phyloP scores from a whole-genome alignment of 495 filamentous ascomycete species.

The Poronia punctata region DNA sequence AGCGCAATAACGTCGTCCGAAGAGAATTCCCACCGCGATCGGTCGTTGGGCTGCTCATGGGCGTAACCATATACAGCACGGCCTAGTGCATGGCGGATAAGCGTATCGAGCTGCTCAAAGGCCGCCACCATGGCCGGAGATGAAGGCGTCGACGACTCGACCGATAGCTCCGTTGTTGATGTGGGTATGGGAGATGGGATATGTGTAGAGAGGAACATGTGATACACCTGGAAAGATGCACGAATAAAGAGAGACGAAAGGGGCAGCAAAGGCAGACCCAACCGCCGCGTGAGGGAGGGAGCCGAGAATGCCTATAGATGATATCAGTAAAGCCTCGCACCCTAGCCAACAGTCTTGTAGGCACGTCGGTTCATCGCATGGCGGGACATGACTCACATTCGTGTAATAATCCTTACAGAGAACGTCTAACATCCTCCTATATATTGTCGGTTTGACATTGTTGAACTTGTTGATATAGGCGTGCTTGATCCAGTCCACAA shows the following conservation, averaged over 20 bases:
- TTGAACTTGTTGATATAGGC: slow-evolving; percentile 98
- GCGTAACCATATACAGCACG: slow-evolving; percentile 55
- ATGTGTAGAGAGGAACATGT: slow-evolving; percentile 91
- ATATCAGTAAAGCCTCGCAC: slow-evolving; percentile 7
- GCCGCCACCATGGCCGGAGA: slow-evolving; percentile 65
- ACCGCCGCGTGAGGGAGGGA: slow-evolving; percentile 71
- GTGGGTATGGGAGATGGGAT: slow-evolving; percentile 68
- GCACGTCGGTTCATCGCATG: slow-evolving; percentile 1
- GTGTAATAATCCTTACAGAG: slow-evolving; percentile 97
- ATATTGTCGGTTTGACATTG: slow-evolving; percentile 83
- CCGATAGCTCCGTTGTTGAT: slow-evolving; percentile 55
- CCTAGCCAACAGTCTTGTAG: not conserved
- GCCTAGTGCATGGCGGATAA: slow-evolving; percentile 65
- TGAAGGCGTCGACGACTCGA: slow-evolving; percentile 43
- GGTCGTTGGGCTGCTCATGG: slow-evolving; percentile 17
- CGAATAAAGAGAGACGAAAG: slow-evolving; percentile 93
- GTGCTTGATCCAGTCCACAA: slow-evolving; percentile 97
- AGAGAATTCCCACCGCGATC: slow-evolving; percentile 34
- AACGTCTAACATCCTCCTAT: slow-evolving; percentile 82
- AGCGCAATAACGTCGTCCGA: slow-evolving; percentile 63
- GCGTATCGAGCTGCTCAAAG: slow-evolving; percentile 65
- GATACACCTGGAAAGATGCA: slow-evolving; percentile 90
- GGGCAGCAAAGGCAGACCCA: slow-evolving; percentile 88
- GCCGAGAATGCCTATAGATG: slow-evolving; percentile 69
- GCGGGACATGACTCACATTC: slow-evolving; percentile 47